Conservation (phyloP, 192 early-diverging fungal species). For the Coemansia sp. region DNA sequence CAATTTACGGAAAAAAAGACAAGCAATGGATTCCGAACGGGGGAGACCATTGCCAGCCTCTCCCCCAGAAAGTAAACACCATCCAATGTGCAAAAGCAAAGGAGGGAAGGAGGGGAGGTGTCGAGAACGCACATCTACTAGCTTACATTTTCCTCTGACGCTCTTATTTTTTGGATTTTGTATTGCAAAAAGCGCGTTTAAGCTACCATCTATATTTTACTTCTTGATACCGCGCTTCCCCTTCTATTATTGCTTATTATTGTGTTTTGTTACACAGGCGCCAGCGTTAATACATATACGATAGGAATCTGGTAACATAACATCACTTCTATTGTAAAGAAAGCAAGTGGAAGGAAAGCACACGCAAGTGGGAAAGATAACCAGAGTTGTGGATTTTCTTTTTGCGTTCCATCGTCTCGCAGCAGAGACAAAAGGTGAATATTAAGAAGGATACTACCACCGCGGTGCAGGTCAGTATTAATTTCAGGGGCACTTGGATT, state of each 20-base stretch:
- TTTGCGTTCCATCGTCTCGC: not conserved
- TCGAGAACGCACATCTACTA: not conserved
- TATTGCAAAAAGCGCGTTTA: not conserved
- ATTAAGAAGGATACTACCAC: not conserved
- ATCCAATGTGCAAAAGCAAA: not conserved
- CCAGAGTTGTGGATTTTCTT: not conserved
- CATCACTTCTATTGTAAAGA: not conserved
- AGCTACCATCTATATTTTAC: not conserved
- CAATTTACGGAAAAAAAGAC: not conserved
- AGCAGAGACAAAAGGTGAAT: not conserved
- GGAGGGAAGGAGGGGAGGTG: not conserved
- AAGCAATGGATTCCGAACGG: not conserved
- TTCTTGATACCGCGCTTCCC: not conserved
- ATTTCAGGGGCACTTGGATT: not conserved
- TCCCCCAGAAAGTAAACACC: not conserved
- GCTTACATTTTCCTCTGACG: not conserved
- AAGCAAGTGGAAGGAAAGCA: not conserved
- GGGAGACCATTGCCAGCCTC: not conserved
- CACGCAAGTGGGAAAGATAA: not conserved
- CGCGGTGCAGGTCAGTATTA: not conserved
- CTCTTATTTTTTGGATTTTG: not conserved
- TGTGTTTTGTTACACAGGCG: not conserved
- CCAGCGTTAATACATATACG: not conserved
- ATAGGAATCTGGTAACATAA: not conserved
- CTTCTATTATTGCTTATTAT: not conserved